Conservation (phyloP, 495 filamentous ascomycete species). For the Parachaetomium inaequale region DNA sequence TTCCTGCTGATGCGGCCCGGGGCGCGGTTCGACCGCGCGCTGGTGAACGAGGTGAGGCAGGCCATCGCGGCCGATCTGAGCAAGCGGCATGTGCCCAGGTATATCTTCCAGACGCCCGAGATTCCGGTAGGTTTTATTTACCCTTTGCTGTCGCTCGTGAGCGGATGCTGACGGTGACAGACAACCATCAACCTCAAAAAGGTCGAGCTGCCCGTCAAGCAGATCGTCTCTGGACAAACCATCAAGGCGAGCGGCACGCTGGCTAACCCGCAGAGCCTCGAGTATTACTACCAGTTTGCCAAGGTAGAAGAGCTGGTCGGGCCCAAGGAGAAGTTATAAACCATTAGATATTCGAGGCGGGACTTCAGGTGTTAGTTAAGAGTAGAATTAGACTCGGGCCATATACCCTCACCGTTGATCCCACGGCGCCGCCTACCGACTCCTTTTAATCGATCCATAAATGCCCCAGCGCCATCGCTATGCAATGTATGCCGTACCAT, state of each 20-base stretch:
- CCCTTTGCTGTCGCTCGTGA: neutral
- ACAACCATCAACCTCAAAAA: slow-evolving; percentile 83
- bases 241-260: slow-evolving; percentile 75
- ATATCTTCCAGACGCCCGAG: slow-evolving; percentile 72
- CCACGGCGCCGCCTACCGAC: neutral
- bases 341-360: neutral
- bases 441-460: slow-evolving; percentile 7
- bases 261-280: slow-evolving; percentile 67
- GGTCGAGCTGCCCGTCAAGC: slow-evolving; percentile 80
- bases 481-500: slow-evolving; percentile 19
- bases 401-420: neutral
- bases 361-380: neutral
- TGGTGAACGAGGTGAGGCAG: slow-evolving; percentile 59
- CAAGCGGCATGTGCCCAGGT: slow-evolving; percentile 71
- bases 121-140: slow-evolving; percentile 62
- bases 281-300: slow-evolving; percentile 78
- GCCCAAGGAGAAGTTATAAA: slow-evolving; percentile 31
- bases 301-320: slow-evolving; percentile 63
- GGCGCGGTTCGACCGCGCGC: slow-evolving; percentile 45
- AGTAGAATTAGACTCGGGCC: neutral
- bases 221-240: slow-evolving; percentile 70
- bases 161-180: slow-evolving; percentile 34
- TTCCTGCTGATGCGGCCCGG: slow-evolving; percentile 70
- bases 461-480: slow-evolving; percentile 23
- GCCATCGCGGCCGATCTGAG: slow-evolving; percentile 62